These are phyloP conservation scores for Euptelea pleiosperma DNA, from an alignment of 164 flowering plant species.

Conservation along the genomic window DNA sequence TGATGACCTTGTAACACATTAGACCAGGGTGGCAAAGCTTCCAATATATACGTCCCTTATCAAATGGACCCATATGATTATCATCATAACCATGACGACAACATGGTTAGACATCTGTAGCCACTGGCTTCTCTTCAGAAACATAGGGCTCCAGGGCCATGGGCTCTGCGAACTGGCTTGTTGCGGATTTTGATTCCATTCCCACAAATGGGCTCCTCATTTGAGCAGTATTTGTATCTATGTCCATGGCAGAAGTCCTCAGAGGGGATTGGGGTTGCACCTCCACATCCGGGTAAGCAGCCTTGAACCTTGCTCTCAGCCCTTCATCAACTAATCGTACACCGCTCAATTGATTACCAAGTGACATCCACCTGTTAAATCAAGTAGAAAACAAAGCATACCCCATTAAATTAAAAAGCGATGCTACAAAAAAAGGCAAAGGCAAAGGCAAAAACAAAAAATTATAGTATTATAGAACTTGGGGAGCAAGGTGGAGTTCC, in stretches of 20 bases:
- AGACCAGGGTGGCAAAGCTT: too few species aligned
- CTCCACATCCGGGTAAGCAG: conserved; percentile 95
- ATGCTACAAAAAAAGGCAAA: too few species aligned
- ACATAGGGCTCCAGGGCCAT: conserved; percentile 33
- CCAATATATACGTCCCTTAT: too few species aligned
- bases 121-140: conserved; percentile 43
- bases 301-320: conserved; percentile 87
- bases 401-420: conserved; percentile 1
- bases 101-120: conserved; percentile 28
- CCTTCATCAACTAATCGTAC: conserved; percentile 91
- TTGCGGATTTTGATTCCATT: conserved; percentile 35
- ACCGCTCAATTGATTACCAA: conserved; percentile 87
- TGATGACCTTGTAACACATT: too few species aligned
- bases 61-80: too few species aligned
- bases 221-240: conserved; percentile 48
- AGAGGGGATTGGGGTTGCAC: conserved; percentile 94
- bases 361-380: conserved; percentile 85
- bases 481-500: too few species aligned
- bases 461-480: too few species aligned
- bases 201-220: conserved; percentile 48
- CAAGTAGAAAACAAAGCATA: background rate
- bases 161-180: conserved; percentile 34
- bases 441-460: too few species aligned
- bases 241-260: conserved; percentile 69
- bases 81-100: background rate